These are phyloP conservation scores for Acacia confusa DNA, from an alignment of 306 rosid species.

Conservation along the genomic window DNA sequence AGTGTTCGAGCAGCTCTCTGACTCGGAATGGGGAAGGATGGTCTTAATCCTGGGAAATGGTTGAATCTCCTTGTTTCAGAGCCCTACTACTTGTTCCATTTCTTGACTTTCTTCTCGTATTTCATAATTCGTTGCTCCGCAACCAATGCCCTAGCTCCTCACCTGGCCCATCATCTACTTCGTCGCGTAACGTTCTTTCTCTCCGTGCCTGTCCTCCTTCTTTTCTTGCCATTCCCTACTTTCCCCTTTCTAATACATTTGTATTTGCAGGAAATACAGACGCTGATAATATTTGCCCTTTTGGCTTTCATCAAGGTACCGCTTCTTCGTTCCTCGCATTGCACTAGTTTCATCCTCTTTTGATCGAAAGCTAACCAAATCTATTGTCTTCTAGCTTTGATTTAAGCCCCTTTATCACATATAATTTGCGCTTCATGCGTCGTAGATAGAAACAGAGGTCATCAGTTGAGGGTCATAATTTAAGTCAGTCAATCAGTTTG, in stretches of 20 bases:
- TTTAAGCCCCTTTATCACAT: background rate
- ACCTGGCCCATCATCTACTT: constrained; percentile 46
- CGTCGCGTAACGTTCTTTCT: constrained; percentile 56
- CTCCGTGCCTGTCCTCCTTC: background rate
- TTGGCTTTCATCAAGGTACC: constrained; percentile 69
- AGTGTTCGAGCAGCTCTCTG: background rate
- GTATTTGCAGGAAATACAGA: constrained; percentile 68
- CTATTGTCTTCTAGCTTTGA: background rate
- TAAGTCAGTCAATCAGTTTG: background rate
- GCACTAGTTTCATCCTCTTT: background rate
- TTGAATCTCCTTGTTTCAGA: constrained; percentile 69
- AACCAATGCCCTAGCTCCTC: constrained; percentile 43
- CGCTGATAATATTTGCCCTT: constrained; percentile 54
- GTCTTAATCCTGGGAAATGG: constrained; percentile 41
- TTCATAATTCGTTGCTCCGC: constrained; percentile 66
- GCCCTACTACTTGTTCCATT: constrained; percentile 73
- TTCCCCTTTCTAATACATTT: constrained; percentile 6
- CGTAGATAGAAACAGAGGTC: background rate
- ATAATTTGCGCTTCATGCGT: background rate
- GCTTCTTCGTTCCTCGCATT: background rate
- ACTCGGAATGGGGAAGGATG: constrained; percentile 37
- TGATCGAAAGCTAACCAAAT: background rate
- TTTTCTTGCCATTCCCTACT: background rate
- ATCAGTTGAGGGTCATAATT: background rate
- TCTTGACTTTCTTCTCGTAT: constrained; percentile 81